Evolutionary conservation across 2,329 filamentous ascomycete genomes (phyloP).

Genomic region (Alternaria sp.): DNA sequence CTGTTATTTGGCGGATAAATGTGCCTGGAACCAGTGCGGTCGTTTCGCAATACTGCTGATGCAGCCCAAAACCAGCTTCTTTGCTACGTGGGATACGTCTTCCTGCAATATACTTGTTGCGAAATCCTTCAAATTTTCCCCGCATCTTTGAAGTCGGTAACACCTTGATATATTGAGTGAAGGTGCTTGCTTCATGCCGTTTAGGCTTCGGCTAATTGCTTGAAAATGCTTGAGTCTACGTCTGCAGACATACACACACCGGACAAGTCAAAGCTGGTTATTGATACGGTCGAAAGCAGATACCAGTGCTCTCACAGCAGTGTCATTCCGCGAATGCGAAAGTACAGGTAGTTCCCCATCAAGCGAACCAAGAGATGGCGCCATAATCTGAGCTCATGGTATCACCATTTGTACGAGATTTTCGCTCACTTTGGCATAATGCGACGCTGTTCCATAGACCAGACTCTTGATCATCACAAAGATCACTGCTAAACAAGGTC

Average conservation of each 20-base stretch:
- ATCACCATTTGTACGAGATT: no score
- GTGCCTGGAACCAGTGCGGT: neutral
- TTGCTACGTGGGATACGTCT: neutral
- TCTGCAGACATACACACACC: conserved; percentile 5
- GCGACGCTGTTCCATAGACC: no score
- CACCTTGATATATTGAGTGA: conserved; percentile 21
- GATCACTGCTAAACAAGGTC: no score
- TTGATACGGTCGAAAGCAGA: neutral
- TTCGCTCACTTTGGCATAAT: no score
- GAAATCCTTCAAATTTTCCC: neutral
- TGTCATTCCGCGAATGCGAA: no score
- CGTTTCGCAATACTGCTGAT: neutral
- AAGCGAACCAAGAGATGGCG: no score
- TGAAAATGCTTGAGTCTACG: conserved; percentile 34
- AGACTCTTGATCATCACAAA: no score
- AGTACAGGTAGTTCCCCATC: no score
- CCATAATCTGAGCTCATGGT: no score
- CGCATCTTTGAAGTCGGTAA: conserved; percentile 17
- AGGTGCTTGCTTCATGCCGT: conserved; percentile 5
- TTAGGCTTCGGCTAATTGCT: conserved; percentile 37
- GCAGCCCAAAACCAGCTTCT: neutral
- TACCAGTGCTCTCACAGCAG: neutral
- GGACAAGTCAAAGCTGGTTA: neutral
- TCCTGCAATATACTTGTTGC: neutral
- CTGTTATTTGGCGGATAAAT: neutral